Evolutionary conservation across 306 rosid species (phyloP), one percentile per base, ranked within the genome.

Genomic region (Pyrus betulifolia): DNA sequence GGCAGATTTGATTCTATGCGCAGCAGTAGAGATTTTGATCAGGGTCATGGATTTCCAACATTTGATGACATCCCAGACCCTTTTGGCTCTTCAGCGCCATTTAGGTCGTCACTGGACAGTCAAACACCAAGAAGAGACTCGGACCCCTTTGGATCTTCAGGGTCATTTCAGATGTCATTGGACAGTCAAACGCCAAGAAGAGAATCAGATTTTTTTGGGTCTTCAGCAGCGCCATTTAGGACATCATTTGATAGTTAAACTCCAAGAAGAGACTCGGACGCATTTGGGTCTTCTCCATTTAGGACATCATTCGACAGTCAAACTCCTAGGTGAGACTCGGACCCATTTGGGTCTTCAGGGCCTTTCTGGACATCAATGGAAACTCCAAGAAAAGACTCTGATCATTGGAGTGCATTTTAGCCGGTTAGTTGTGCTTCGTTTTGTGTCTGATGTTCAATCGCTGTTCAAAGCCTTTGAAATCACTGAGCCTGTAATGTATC

Each of bases 351-450:
- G 76, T 82, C 97, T 27, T 78, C 89, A 1, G 96, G 87, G 71
- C 96, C 97, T 9, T 96, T 86, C 80, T 85, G 70, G 80, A 75
- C 89, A 17, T 89, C 94, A 68, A 71, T 85, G 44, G 98, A 92
- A 82, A 91, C 90, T 79, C 93, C 96, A 0, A 86, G 84, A 79
- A 85, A 70, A 84, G 89, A 80, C 69, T 83, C 95, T 6, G 93
- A 89, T 82, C 83, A 78, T 77, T 92, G 97, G 99, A 93, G 91
- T 75, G 93, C 93, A 9, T 92, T 96, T 81, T 23, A 13, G 93
- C 72, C 57, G 81, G 74, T 73, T 70, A 58, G 74, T 74, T 25
- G 82, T 12, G 65, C 63, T 72, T 44, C 40, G 38, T n/a, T 74
- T 69, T n/a, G 73, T 74, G 74, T 70, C 69, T 72, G 61, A 38